Evolutionary conservation across 1,284 basidiomycete species (phyloP).

Genomic region (Entoloma clypeatum): DNA sequence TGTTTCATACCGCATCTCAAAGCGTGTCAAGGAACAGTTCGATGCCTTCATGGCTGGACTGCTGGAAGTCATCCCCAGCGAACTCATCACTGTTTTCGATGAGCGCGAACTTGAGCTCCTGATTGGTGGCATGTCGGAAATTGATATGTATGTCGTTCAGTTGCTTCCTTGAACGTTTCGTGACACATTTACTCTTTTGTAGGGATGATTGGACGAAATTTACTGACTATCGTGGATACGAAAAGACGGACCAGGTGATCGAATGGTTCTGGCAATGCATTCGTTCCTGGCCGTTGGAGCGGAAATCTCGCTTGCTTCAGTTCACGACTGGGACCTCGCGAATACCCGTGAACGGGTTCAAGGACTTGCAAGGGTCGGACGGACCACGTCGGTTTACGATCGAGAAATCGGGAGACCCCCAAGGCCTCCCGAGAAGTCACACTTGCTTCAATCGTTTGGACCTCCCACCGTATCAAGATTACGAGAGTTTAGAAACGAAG

Average conservation of each 20-base stretch:
- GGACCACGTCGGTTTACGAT: constrained; percentile 94
- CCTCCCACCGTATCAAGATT: constrained; percentile 88
- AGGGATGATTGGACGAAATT: constrained; percentile 87
- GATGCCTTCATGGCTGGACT: constrained; percentile 95
- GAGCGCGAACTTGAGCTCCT: constrained; percentile 95
- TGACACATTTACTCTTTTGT: constrained; percentile 9
- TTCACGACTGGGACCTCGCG: constrained; percentile 97
- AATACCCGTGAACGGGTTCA: constrained; percentile 99
- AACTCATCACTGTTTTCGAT: constrained; percentile 96
- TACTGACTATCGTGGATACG: constrained; percentile 81
- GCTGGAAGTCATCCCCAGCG: constrained; percentile 91
- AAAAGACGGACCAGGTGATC: constrained; percentile 90
- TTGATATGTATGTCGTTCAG: constrained; percentile 72
- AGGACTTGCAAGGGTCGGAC: constrained; percentile 96
- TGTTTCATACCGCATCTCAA: constrained; percentile 92
- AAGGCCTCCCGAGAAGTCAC: constrained; percentile 83
- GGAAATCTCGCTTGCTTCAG: constrained; percentile 91
- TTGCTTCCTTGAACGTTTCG: not conserved
- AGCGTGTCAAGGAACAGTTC: constrained; percentile 93
- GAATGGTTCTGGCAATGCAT: constrained; percentile 99
- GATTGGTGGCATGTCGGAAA: constrained; percentile 99
- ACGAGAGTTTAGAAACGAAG: constrained; percentile 87
- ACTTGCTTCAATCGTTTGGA: constrained; percentile 94
- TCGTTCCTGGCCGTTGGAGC: constrained; percentile 92
- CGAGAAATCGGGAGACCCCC: constrained; percentile 92